A percentile compares a stretch with the other conserved stretches of the same genome.
Conservation (phyloP, 208 protist species). For the Acanthamoeba quina region DNA sequence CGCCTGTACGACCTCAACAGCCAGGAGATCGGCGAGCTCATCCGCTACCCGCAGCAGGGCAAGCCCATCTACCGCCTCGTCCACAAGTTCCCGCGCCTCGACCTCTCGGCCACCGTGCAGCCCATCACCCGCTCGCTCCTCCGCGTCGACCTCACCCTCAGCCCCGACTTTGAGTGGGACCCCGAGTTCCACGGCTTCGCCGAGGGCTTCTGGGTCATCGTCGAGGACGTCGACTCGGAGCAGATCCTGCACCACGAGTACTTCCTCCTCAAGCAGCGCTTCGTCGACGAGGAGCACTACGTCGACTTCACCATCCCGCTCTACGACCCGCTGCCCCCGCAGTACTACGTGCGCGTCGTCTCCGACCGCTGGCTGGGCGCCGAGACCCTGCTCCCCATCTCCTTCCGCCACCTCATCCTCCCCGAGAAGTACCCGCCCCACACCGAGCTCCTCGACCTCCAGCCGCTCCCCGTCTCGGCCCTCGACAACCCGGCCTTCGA, state of each 20-base stretch:
- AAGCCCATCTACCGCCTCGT: conserved; percentile 91
- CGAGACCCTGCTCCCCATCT: conserved; percentile 93
- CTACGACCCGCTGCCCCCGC: conserved; percentile 96
- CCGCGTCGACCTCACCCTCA: conserved; percentile 89
- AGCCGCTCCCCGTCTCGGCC: conserved; percentile 95
- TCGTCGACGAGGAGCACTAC: conserved; percentile 75
- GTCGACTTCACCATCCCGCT: conserved; percentile 96
- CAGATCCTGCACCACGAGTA: conserved; percentile 93
- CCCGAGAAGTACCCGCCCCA: conserved; percentile 95
- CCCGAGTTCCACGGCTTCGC: conserved; percentile 94
- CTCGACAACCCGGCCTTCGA: conserved; percentile 94
- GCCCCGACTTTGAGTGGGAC: conserved; percentile 96
- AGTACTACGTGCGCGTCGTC: conserved; percentile 84
- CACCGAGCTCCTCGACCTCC: conserved; percentile 96
- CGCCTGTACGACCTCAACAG: conserved; percentile 86
- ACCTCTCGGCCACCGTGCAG: conserved; percentile 94
- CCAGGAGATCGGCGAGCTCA: conserved; percentile 84
- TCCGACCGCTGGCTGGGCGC: conserved; percentile 82
- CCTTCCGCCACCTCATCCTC: conserved; percentile 96
- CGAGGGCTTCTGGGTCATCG: conserved; percentile 96
- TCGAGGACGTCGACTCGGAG: conserved; percentile 97
- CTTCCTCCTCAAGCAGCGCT: conserved; percentile 84
- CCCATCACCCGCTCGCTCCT: conserved; percentile 98
- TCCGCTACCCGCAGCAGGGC: conserved; percentile 84
- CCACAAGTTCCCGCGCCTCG: conserved; percentile 94